These are phyloP conservation scores for Colletotrichum sp. DNA, from an alignment of 2,329 filamentous ascomycete genomes.

Conservation along the genomic window DNA sequence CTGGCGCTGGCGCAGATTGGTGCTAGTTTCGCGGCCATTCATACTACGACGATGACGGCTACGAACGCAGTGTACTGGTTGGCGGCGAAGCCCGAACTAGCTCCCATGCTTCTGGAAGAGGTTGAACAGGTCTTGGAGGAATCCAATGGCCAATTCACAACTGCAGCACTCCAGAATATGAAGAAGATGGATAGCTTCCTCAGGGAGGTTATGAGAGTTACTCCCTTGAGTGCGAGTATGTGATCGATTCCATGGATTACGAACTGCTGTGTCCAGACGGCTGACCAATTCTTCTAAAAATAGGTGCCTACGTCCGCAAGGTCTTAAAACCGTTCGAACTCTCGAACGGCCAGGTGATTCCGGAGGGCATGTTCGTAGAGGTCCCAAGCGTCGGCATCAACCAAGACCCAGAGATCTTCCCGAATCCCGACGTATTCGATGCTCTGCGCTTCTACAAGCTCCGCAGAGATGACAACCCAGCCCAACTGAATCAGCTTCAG, in stretches of 20 bases:
- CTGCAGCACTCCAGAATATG: constrained; percentile 37
- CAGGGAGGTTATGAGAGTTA: constrained; percentile 37
- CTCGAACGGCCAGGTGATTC: constrained; percentile 56
- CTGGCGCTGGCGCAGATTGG: constrained; percentile 46
- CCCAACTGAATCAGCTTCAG: constrained; percentile 37
- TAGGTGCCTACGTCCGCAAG: constrained; percentile 28
- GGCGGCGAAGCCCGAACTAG: constrained; percentile 51
- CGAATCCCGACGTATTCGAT: constrained; percentile 48
- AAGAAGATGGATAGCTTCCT: constrained; percentile 45
- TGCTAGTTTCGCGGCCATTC: constrained; percentile 53
- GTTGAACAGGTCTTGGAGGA: constrained; percentile 41
- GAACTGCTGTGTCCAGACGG: rapidly evolving
- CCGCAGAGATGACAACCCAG: constrained; percentile 21
- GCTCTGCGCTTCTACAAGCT: constrained; percentile 52
- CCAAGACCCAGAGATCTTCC: constrained; percentile 38
- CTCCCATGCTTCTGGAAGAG: constrained; percentile 57
- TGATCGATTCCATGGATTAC: rapidly evolving
- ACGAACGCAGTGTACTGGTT: constrained; percentile 52
- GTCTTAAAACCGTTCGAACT: constrained; percentile 54
- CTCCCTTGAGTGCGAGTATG: constrained; percentile 40
- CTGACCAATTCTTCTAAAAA: background rate
- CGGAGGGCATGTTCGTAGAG: constrained; percentile 46
- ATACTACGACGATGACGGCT: constrained; percentile 50
- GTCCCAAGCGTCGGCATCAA: constrained; percentile 39
- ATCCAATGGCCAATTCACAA: constrained; percentile 34